These are phyloP conservation scores for Carex scoparia DNA, from an alignment of 176 grass and related monocot genomes.

Conservation along the genomic window DNA sequence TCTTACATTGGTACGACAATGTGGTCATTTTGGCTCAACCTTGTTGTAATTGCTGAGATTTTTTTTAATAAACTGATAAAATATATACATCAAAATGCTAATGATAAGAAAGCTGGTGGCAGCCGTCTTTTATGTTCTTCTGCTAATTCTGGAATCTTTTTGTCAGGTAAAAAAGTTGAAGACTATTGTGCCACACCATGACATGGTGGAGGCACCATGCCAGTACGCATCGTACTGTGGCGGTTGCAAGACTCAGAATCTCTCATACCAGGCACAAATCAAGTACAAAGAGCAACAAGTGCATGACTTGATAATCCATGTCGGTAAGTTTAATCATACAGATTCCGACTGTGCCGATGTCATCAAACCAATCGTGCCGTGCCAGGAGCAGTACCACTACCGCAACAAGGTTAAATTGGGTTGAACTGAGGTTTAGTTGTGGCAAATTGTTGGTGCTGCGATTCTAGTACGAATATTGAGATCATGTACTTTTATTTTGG, in stretches of 20 bases:
- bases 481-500: constrained; percentile 24
- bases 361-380: constrained; percentile 73
- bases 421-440: neutral
- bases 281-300: constrained; percentile 73
- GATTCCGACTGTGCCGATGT: constrained; percentile 35
- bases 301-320: constrained; percentile 67
- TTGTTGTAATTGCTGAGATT: neutral
- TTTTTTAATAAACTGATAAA: neutral
- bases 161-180: constrained; percentile 68
- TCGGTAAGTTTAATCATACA: constrained; percentile 55
- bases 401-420: constrained; percentile 71
- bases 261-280: constrained; percentile 68
- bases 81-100: neutral
- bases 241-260: constrained; percentile 86
- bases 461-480: neutral
- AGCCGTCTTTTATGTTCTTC: neutral
- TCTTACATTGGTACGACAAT: too few relatives aligned
- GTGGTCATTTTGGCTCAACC: too few relatives aligned
- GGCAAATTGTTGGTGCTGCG: constrained; percentile 35
- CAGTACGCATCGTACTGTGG: constrained; percentile 69
- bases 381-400: constrained; percentile 78
- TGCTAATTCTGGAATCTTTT: constrained; percentile 33
- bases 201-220: constrained; percentile 66
- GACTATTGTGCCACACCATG: constrained; percentile 60
- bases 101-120: neutral